Conservation (phyloP, 2,329 filamentous ascomycete genomes). For the Cordyceps cateniannulata region DNA sequence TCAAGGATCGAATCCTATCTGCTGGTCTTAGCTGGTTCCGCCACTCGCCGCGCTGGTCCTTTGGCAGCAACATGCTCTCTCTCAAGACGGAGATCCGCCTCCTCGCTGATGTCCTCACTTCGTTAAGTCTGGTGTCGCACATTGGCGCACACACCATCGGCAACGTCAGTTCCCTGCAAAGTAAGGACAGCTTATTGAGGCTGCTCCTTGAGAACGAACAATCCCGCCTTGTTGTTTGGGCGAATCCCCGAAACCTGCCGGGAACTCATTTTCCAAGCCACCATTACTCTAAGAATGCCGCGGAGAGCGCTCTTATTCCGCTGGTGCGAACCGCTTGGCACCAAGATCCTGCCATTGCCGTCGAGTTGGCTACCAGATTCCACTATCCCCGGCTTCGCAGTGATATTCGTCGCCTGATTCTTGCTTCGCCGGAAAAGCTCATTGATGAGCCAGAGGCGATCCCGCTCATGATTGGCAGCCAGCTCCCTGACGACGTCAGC, state of each 20-base stretch:
- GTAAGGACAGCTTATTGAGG: constrained; percentile 78
- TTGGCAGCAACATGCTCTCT: constrained; percentile 88
- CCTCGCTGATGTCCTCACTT: constrained; percentile 64
- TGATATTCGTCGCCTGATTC: constrained; percentile 72
- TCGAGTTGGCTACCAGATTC: constrained; percentile 77
- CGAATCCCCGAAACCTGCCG: constrained; percentile 66
- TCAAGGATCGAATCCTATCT: constrained; percentile 85
- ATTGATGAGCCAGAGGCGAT: constrained; percentile 76
- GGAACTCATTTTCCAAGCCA: constrained; percentile 31
- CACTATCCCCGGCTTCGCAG: constrained; percentile 63
- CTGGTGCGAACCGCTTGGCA: constrained; percentile 80
- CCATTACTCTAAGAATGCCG: constrained; percentile 32
- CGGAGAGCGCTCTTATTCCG: constrained; percentile 46
- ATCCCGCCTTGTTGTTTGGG: constrained; percentile 79
- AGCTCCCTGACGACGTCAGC: constrained; percentile 71
- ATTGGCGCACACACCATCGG: constrained; percentile 49
- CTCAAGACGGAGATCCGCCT: constrained; percentile 86
- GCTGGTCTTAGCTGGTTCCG: constrained; percentile 87
- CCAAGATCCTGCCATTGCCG: constrained; percentile 78
- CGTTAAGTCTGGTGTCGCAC: constrained; percentile 57
- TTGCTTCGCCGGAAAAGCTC: constrained; percentile 79
- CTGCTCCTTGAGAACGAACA: constrained; percentile 80
- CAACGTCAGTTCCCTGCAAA: constrained; percentile 58
- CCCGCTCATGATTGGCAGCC: constrained; percentile 70
- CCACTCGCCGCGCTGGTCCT: constrained; percentile 81